These are phyloP conservation scores for Begonia peltatifolia DNA, from an alignment of 306 rosid species.

Conservation along the genomic window DNA sequence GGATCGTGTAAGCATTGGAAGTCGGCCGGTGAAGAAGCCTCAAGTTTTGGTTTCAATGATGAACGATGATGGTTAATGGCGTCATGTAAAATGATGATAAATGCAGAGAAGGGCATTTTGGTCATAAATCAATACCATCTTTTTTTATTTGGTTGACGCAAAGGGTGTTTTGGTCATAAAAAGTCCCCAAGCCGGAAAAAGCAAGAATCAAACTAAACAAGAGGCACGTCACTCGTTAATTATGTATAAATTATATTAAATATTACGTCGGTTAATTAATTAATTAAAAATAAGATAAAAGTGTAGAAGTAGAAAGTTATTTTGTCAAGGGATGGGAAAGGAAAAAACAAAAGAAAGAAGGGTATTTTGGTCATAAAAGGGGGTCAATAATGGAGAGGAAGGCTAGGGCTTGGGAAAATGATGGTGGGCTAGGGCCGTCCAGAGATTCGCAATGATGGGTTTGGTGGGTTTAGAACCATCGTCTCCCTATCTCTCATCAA, in stretches of 20 bases:
- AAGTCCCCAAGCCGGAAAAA: too few species aligned
- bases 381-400: constrained; percentile 46
- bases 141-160: too few species aligned
- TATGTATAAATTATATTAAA: too few species aligned
- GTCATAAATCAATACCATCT: too few species aligned
- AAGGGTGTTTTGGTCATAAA: too few species aligned
- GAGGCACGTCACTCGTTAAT: too few species aligned
- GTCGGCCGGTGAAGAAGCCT: constrained; percentile 92
- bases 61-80: constrained; percentile 42
- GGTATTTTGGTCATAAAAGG: constrained; percentile 11
- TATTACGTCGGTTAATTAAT: too few species aligned
- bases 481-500: constrained; percentile 17
- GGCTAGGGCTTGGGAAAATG: constrained; percentile 79
- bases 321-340: too few species aligned
- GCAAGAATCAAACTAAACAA: too few species aligned
- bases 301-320: too few species aligned
- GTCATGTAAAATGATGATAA: constrained; percentile 54
- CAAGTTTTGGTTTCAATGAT: constrained; percentile 10
- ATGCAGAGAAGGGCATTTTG: constrained; percentile 17
- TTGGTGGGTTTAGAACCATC: constrained; percentile 84
- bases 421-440: constrained; percentile 87
- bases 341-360: neutral
- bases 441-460: constrained; percentile 98
- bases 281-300: too few species aligned
- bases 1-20: constrained; percentile 90